phyloP scores from a whole-genome alignment of 306 rosid species.

The Glycine soja region DNA sequence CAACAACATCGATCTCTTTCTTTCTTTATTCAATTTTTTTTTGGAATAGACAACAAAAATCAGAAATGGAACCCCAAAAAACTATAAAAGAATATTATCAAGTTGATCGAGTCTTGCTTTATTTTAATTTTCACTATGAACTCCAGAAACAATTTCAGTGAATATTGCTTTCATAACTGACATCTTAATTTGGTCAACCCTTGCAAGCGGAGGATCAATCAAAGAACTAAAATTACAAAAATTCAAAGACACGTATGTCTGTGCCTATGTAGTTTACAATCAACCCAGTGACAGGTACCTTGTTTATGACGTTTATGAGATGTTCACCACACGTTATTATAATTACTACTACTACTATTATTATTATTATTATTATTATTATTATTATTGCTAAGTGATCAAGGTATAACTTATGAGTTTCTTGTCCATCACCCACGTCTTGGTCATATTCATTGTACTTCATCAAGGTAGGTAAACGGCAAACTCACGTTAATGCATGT shows the following conservation, averaged over 20 bases:
- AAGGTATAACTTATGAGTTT: conserved; percentile 13
- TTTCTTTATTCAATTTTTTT: neutral
- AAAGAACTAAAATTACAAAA: neutral
- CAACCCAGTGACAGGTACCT: neutral
- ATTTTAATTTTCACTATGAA: conserved; percentile 21
- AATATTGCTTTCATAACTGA: conserved; percentile 37
- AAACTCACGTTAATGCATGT: conserved; percentile 16
- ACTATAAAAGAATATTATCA: conserved; percentile 10
- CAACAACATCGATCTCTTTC: conserved; percentile 27
- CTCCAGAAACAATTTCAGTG: conserved; percentile 18
- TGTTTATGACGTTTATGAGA: conserved; percentile 3
- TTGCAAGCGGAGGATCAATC: conserved; percentile 38
- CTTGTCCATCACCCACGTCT: conserved; percentile 20
- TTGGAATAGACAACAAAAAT: conserved; percentile 28
- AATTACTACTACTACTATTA: neutral
- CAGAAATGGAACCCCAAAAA: neutral
- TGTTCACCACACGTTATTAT: conserved; percentile 23
- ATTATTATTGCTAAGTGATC: neutral
- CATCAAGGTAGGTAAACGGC: conserved; percentile 24
- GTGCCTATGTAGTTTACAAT: conserved; percentile 24
- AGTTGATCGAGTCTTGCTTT: conserved; percentile 37
- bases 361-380: neutral
- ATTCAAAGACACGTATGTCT: conserved; percentile 5
- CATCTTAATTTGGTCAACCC: conserved; percentile 54
- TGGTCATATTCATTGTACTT: neutral